phyloP scores from a whole-genome alignment of 345 rosid species.

The Linum trigynum region DNA sequence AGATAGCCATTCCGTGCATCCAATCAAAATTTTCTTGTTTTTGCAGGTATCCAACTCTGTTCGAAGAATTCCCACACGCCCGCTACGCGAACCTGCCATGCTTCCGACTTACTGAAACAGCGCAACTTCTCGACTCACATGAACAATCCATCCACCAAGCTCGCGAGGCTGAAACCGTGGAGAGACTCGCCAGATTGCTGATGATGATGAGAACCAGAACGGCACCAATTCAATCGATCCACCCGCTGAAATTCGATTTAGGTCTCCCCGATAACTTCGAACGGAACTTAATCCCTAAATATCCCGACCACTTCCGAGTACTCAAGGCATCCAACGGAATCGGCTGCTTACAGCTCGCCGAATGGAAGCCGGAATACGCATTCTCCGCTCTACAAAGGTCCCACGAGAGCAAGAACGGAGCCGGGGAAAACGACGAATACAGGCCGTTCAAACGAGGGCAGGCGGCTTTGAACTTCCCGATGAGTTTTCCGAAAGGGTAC shows the following conservation, averaged over 20 bases:
- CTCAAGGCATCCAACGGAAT: conserved; percentile 49
- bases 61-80: conserved; percentile 75
- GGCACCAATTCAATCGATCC: conserved; percentile 51
- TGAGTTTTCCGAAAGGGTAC: conserved; percentile 91
- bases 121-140: conserved; percentile 63
- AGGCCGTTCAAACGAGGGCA: conserved; percentile 66
- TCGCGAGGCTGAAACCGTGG: conserved; percentile 57
- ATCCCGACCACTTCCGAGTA: conserved; percentile 54
- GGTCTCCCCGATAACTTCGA: conserved; percentile 78
- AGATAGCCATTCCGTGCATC: neutral
- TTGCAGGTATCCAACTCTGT: conserved; percentile 82
- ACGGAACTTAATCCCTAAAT: conserved; percentile 48
- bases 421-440: conserved; percentile 35
- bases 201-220: conserved; percentile 83
- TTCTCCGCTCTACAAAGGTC: conserved; percentile 59
- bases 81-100: conserved; percentile 79
- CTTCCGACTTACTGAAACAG: conserved; percentile 75
- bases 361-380: conserved; percentile 58
- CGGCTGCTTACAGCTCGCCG: conserved; percentile 44
- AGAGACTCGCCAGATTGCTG: conserved; percentile 68
- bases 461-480: conserved; percentile 54
- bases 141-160: conserved; percentile 60
- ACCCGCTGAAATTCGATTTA: conserved; percentile 76
- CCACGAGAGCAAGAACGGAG: conserved; percentile 29
- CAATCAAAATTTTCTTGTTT: neutral